These are phyloP conservation scores for Pleurotus tuoliensis DNA, from an alignment of 768 basidiomycete species.

Conservation along the genomic window DNA sequence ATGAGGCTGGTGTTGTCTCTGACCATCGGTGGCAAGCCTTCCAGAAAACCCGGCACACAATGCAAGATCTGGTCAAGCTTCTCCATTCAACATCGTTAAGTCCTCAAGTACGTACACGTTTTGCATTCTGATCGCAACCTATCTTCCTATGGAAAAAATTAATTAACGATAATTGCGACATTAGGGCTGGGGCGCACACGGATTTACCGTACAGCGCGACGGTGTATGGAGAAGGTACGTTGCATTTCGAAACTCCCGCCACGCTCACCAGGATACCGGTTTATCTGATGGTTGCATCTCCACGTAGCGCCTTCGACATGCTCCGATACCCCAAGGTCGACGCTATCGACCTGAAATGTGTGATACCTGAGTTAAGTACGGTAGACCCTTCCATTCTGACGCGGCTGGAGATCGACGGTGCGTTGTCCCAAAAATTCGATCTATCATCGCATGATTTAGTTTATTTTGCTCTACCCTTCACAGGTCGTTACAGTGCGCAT, in stretches of 20 bases:
- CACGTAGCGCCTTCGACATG: constrained; percentile 68
- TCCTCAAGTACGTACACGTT: constrained; percentile 32
- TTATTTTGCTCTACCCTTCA: not conserved
- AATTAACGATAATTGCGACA: not conserved
- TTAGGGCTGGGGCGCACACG: constrained; percentile 36
- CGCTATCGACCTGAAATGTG: constrained; percentile 32
- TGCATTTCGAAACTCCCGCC: not conserved
- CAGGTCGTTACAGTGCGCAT: constrained; percentile 61
- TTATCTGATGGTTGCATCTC: not conserved
- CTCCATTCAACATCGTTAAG: constrained; percentile 34
- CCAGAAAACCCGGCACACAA: constrained; percentile 24
- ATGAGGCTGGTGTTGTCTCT: constrained; percentile 40
- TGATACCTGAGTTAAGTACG: constrained; percentile 46
- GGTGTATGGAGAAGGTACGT: constrained; percentile 39
- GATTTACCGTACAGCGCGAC: constrained; percentile 41
- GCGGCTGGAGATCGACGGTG: constrained; percentile 73
- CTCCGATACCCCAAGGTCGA: constrained; percentile 57
- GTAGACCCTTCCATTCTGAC: constrained; percentile 50
- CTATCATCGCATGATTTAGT: not conserved
- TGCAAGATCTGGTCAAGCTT: constrained; percentile 31
- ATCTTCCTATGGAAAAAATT: not conserved
- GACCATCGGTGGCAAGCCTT: constrained; percentile 40
- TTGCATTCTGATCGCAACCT: not conserved
- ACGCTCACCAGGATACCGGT: not conserved
- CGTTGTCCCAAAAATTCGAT: constrained; percentile 2